phyloP scores from a whole-genome alignment of 345 rosid species.

The Citrus sinensis region DVS_A1.0 CM039163.1:50452001-50452500 shows the following conservation, averaged over 20 bases:
- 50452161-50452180: constrained; percentile 14
- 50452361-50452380: background rate
- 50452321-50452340: background rate
- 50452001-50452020: constrained; percentile 32
- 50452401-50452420: background rate
- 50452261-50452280: background rate
- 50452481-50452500: background rate
- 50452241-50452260: constrained; percentile 4
- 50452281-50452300: background rate
- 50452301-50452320: background rate
- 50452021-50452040: constrained; percentile 95
- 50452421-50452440: background rate
- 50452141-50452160: constrained; percentile 36
- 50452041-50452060: constrained; percentile 77
- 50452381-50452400: background rate
- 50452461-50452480: background rate
- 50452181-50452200: background rate
- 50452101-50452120: constrained; percentile 95
- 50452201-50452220: background rate
- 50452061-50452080: constrained; percentile 74
- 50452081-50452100: constrained; percentile 95
- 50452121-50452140: constrained; percentile 98
- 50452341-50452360: background rate
- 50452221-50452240: constrained; percentile 4
- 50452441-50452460: background rate